Base-by-base conservation (phyloP, 345 rosid genomes). In the Acer saccharum region DNA sequence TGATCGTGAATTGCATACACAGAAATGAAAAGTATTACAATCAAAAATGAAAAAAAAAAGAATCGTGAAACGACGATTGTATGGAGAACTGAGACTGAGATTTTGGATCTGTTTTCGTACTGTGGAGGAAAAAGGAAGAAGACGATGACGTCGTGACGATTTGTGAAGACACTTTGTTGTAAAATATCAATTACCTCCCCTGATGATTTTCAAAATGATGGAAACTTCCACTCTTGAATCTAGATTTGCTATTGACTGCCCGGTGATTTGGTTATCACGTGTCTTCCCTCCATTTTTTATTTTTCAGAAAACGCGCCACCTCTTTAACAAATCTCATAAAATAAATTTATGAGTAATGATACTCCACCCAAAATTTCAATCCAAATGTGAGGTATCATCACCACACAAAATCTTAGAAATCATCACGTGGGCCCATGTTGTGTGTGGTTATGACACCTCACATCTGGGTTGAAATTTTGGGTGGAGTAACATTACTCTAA, bases 101-200 rank as follows among this genome's bases (percentile, higher is more conserved):
- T 27, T 48, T 54, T 20, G 43, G 70, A 74, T 74, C 77, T 64
- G 62, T 64, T 72, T 58, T 63, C 21, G 63, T 17, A 18, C 50
- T 2, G 69, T 8, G 27, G 35, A 70, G 60, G 73, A 43, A 8
- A 8, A 32, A 18, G 64, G 50, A 55, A 4, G 46, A 29, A 64
- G 65, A n/a, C 3, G 75, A n/a, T 10, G 75, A n/a, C n/a, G n/a
- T n/a, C n/a, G n/a, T n/a, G n/a, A 5, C 3, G 75, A 14, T n/a
- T 55, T 18, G 65, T 4, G 18, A 54, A 71, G 44, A 44, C 20
- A 60, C 10, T 8, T 13, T 72, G 39, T 60, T 27, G 7, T 0
- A 3, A 43, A 48, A 64, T 29, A 27, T 1, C 46, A 74, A 46
- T 18, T 18, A 10, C 1, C 10, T 17, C 25, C 58, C 52, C n/a